phyloP scores from a whole-genome alignment of 2,329 filamentous ascomycete species.

The Corynespora cassiicola region DNA sequence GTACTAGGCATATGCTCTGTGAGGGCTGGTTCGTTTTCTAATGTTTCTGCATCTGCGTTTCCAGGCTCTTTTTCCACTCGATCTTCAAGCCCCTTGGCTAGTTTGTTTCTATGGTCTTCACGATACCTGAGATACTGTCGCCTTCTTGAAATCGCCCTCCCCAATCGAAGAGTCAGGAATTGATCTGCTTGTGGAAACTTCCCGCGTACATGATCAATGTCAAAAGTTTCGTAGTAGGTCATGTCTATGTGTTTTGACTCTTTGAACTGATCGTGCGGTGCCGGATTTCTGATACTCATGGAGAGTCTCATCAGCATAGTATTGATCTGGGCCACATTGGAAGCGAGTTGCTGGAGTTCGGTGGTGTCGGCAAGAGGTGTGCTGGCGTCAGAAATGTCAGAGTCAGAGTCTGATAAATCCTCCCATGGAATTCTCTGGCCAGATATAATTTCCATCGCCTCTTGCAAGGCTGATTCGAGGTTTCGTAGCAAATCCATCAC shows the following conservation, averaged over 20 bases:
- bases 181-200: slow-evolving; percentile 29
- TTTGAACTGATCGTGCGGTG: slow-evolving; percentile 34
- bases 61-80: too few relatives aligned
- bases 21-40: neutral
- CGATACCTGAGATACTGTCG: slow-evolving; percentile 40
- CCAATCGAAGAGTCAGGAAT: slow-evolving; percentile 29
- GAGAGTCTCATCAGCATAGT: slow-evolving; percentile 39
- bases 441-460: slow-evolving; percentile 14
- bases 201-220: slow-evolving; percentile 30
- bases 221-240: slow-evolving; percentile 28
- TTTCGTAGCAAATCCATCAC: slow-evolving; percentile 29
- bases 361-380: slow-evolving; percentile 14
- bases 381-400: slow-evolving; percentile 17
- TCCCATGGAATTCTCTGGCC: slow-evolving; percentile 23
- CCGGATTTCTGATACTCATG: slow-evolving; percentile 36
- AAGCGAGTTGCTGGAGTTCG: slow-evolving; percentile 26
- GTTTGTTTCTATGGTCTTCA: slow-evolving; percentile 32
- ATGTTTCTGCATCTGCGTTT: neutral
- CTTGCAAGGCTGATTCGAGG: slow-evolving; percentile 21
- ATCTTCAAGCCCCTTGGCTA: slow-evolving; percentile 17
- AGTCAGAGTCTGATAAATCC: slow-evolving; percentile 19
- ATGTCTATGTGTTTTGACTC: slow-evolving; percentile 22
- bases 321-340: slow-evolving; percentile 29
- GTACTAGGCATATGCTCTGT: slow-evolving; percentile 15
- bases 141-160: slow-evolving; percentile 33